These are phyloP conservation scores for Phytophthora fragariaefolia DNA, from an alignment of 352 stramenopile species.

Conservation along the genomic window DNA sequence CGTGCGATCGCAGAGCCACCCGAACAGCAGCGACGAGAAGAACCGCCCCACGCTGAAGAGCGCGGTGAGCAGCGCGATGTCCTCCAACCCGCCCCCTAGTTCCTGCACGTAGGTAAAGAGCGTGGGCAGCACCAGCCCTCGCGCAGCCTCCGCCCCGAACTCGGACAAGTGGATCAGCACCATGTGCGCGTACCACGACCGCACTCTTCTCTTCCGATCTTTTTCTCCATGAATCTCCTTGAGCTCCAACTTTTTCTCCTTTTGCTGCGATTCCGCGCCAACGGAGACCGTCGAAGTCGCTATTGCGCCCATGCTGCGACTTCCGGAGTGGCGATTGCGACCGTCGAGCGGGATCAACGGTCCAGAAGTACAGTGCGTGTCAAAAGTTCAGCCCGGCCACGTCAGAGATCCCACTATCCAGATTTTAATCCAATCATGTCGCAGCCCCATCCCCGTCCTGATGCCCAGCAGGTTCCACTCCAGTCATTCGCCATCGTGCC, in stretches of 20 bases:
- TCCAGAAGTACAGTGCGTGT: conserved; percentile 17
- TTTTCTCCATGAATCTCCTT: neutral
- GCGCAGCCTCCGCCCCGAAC: conserved; percentile 64
- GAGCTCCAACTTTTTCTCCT: conserved; percentile 6
- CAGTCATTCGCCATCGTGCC: conserved; percentile 32
- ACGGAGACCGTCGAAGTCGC: conserved; percentile 5
- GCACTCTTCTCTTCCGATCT: conserved; percentile 6
- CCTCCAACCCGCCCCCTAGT: conserved; percentile 61
- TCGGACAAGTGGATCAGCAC: conserved; percentile 62
- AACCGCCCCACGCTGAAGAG: conserved; percentile 70
- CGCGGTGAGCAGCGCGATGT: conserved; percentile 66
- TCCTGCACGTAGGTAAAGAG: conserved; percentile 69
- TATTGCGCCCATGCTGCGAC: conserved; percentile 13
- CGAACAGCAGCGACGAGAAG: conserved; percentile 68
- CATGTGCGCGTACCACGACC: conserved; percentile 66
- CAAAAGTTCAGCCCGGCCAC: conserved; percentile 28
- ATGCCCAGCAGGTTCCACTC: conserved; percentile 12
- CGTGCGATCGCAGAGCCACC: conserved; percentile 63
- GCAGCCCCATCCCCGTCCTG: conserved; percentile 1
- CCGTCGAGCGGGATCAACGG: neutral
- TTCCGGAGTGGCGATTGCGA: conserved; percentile 1
- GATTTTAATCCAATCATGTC: conserved; percentile 34
- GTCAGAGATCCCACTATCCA: conserved; percentile 25
- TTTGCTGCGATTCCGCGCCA: conserved; percentile 4
- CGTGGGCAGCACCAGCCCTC: conserved; percentile 69